These are phyloP conservation scores for Neurospora cerealis DNA, from an alignment of 495 filamentous ascomycete species.

Conservation along the genomic window DNA sequence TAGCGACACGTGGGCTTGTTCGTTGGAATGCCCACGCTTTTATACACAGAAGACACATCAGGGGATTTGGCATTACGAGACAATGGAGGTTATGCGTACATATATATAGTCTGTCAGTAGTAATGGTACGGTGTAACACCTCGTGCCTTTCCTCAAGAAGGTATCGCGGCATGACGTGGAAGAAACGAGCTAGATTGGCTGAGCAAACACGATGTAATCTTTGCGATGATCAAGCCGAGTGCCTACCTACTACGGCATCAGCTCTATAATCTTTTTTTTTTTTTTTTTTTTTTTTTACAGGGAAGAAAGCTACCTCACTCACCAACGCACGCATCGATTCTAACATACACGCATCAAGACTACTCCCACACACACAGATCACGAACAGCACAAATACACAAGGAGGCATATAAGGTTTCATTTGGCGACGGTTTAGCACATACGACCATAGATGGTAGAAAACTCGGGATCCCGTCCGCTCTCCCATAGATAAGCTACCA, in stretches of 20 bases:
- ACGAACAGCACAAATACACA: neutral
- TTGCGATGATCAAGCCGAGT: neutral
- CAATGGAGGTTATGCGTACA: neutral
- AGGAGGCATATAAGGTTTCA: neutral
- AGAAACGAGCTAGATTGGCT: neutral
- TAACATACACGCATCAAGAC: neutral
- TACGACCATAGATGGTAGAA: slow-evolving; percentile 37
- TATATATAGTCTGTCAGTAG: neutral
- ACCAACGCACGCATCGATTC: neutral
- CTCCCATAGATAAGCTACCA: slow-evolving; percentile 30
- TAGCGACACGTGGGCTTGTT: neutral
- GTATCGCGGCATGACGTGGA: neutral
- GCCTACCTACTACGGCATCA: neutral
- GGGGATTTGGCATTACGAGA: neutral
- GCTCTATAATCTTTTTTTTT: neutral
- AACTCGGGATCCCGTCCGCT: slow-evolving; percentile 44
- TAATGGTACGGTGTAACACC: neutral
- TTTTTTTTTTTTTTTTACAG: neutral
- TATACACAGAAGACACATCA: neutral
- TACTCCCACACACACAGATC: neutral
- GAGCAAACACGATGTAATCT: neutral
- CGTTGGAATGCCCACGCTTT: neutral
- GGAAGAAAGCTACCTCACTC: too few relatives aligned
- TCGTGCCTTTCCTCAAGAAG: neutral
- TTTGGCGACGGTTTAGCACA: slow-evolving; percentile 3